Evolutionary conservation across 192 early-diverging fungal genomes (phyloP).

Genomic region (Pilobolus umbonatus): DNA sequence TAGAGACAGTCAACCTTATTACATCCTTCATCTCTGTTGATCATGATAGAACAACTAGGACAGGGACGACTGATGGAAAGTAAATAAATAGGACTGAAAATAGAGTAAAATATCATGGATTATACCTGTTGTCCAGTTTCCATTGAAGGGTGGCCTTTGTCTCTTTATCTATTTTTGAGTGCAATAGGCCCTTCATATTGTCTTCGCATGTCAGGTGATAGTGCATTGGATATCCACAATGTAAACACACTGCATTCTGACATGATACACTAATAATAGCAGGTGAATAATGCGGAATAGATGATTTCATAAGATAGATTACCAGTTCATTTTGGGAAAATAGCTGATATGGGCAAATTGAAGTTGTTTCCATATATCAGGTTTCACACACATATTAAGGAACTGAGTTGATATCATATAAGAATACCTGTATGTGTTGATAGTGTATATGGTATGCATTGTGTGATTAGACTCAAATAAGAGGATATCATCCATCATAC

Average conservation of each 20-base stretch:
- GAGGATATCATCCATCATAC: conserved; percentile 2
- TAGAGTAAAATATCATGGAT: too few relatives aligned
- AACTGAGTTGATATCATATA: too few relatives aligned
- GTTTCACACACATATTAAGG: neutral
- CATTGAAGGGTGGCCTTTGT: conserved; percentile 19
- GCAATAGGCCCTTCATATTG: conserved; percentile 37
- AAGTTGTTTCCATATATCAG: conserved; percentile 53
- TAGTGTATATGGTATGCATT: too few relatives aligned
- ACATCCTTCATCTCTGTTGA: conserved; percentile 66
- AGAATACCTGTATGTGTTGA: too few relatives aligned
- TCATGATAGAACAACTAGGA: conserved; percentile 60
- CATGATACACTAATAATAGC: conserved; percentile 31
- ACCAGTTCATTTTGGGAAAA: conserved; percentile 48
- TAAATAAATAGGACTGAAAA: neutral
- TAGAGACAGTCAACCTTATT: conserved; percentile 65
- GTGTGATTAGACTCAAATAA: neutral
- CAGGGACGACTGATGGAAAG: conserved; percentile 46
- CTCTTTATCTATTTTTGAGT: conserved; percentile 11
- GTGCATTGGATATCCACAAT: conserved; percentile 46
- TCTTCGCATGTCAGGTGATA: conserved; percentile 36
- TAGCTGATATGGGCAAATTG: conserved; percentile 51
- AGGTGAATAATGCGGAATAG: neutral
- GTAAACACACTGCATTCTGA: conserved; percentile 40
- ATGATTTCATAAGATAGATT: neutral
- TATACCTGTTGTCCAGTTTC: conserved; percentile 39